Conservation (phyloP, 257 asterid species). For the Nicotiana noctiflora region DNA sequence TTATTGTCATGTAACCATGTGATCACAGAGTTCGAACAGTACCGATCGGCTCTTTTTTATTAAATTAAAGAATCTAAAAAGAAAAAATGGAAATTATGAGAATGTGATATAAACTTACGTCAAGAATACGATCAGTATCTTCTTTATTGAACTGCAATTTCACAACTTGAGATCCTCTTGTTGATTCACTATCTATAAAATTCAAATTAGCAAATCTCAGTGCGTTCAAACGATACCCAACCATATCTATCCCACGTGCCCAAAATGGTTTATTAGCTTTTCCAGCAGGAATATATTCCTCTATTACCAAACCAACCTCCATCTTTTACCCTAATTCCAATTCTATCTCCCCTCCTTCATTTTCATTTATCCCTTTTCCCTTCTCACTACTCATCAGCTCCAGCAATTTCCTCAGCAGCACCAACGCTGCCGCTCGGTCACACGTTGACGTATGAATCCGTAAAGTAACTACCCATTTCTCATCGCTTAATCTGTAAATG, state of each 20-base stretch:
- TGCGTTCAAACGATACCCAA: constrained; percentile 73
- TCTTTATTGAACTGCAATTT: constrained; percentile 45
- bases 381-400: constrained; percentile 18
- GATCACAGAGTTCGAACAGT: too few species aligned
- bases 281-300: constrained; percentile 63
- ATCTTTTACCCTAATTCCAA: constrained; percentile 15
- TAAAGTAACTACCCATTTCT: constrained; percentile 42
- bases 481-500: constrained; percentile 31
- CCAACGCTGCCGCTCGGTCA: constrained; percentile 61
- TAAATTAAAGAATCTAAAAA: not conserved
- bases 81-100: not conserved
- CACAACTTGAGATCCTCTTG: constrained; percentile 52
- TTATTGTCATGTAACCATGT: too few species aligned
- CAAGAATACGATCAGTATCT: constrained; percentile 48
- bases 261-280: constrained; percentile 65
- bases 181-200: constrained; percentile 42
- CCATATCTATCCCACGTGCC: constrained; percentile 86
- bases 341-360: constrained; percentile 12
- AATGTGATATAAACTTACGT: constrained; percentile 35
- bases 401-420: constrained; percentile 49
- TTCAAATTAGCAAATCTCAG: constrained; percentile 50
- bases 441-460: constrained; percentile 78
- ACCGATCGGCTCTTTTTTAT: too few species aligned
- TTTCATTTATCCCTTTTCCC: not conserved
- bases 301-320: constrained; percentile 52